Evolutionary conservation across 495 filamentous ascomycete genomes (phyloP), one percentile per base, ranked within the genome.

Genomic region (Hyphodiscus hymeniophilus): DNA sequence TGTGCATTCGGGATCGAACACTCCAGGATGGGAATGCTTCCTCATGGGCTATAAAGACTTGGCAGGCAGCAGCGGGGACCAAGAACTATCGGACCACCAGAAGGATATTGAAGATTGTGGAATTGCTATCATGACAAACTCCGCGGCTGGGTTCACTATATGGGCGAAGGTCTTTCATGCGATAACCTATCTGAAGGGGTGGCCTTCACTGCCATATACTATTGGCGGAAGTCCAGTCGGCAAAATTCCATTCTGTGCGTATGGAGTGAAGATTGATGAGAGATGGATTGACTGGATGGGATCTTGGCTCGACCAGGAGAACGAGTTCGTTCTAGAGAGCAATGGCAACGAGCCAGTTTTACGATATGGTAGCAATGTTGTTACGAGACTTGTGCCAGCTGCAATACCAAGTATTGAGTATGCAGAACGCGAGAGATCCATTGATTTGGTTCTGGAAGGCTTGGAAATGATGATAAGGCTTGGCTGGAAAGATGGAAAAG

Each of bases 91-190:
- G 24, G 11, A 32, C n/a, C n/a, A n/a, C n/a, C 10, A 21, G 23
- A n/a, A n/a, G n/a, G n/a, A n/a, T 21, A 13, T 18, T n/a, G 22
- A 18, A 51, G 47, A n/a, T 16, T 30, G 40, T 45, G 48, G 41
- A 12, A 45, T 51, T 45, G 36, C 13, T 36, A 39, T 51, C 30
- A 45, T 51, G 48, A 51, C 48, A 13, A 51, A 38, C 24, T 51
- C 40, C 1, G 32, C 31, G 10, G 30, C 32, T 20, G 48, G 48
- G 7, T 35, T 45, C 26, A 26, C 10, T 36, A 32, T 51, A 21
- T 28, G 20, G 22, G 41, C 11, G 1, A 51, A 51, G 24, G 32
- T 51, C 30, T 22, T 51, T 34, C 16, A 44, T 13, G 48, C 40
- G 18, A 28, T 51, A 36, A 13, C 48, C 4, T 51, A 44, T 51